phyloP scores from a whole-genome alignment of 345 rosid species.

The Durio zibethinus region DNA sequence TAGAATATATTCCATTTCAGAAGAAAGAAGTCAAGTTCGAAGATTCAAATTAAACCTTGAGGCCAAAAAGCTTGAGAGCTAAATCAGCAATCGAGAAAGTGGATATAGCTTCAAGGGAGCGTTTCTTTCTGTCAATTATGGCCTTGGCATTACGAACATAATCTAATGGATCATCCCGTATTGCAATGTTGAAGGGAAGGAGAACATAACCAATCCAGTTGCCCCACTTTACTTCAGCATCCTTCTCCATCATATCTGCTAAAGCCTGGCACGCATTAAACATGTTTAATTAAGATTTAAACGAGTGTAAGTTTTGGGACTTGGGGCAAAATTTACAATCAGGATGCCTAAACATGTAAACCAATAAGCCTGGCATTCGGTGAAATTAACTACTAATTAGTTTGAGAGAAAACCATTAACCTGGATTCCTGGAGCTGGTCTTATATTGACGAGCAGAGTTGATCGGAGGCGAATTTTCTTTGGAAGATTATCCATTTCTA shows the following conservation, averaged over 20 bases:
- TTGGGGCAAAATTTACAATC: not conserved
- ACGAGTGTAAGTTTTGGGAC: not conserved
- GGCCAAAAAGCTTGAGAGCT: slow-evolving; percentile 35
- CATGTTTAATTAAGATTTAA: not conserved
- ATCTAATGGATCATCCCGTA: slow-evolving; percentile 48
- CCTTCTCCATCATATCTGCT: slow-evolving; percentile 56
- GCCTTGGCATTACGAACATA: slow-evolving; percentile 49
- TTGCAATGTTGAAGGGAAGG: slow-evolving; percentile 41
- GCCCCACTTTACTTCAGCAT: slow-evolving; percentile 51
- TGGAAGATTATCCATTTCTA: slow-evolving; percentile 29
- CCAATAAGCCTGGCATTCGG: not conserved
- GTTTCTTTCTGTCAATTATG: slow-evolving; percentile 51
- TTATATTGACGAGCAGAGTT: slow-evolving; percentile 48
- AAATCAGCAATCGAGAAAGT: slow-evolving; percentile 37
- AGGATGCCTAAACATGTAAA: not conserved
- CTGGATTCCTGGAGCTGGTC: slow-evolving; percentile 59
- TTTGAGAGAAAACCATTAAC: slow-evolving; percentile 14
- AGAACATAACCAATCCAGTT: slow-evolving; percentile 54
- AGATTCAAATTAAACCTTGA: slow-evolving; percentile 27
- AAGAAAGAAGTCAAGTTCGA: not conserved
- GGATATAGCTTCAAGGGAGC: slow-evolving; percentile 49
- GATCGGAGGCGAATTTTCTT: slow-evolving; percentile 43
- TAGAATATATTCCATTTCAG: not conserved
- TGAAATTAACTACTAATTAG: not conserved
- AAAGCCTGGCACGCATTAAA: slow-evolving; percentile 31